Evolutionary conservation across 495 filamentous ascomycete genomes (phyloP), one percentile per base, ranked within the genome.

Genomic region (Aspergillus panamensis): DNA sequence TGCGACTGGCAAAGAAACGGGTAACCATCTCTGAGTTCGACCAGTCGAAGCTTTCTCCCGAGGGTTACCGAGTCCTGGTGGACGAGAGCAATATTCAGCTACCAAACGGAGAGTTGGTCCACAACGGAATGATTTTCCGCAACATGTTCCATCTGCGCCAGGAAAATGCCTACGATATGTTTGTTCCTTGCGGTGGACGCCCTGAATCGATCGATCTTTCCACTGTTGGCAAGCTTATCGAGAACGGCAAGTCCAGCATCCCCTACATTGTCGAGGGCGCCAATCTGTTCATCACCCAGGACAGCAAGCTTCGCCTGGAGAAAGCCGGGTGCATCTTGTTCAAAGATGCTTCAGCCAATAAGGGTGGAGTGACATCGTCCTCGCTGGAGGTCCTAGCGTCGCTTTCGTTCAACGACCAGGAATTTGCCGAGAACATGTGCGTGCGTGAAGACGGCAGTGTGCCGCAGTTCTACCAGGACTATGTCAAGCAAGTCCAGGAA

Each of bases 341-440:
- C 83, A 98, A 98, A 79, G 94, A 98, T 73, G 94, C 94, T 12
- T 96, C 91, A 43, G 92, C 95, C 43, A 98, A 98, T 81, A 98
- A 98, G 80, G 94, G 94, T 65, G 94, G 94, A 69, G 94, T 98
- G 48, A 98, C 94, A 6, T 96, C 90, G n/a, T 97, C 94, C 0
- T 98, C 94, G 6, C 84, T 97, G 45, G 94, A 98, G 65, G 94
- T 98, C 5, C 82, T 98, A 16, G 94, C 94, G 9, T 91, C 92
- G 0, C 82, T 98, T 53, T 92, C 90, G 44, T 97, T 98, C 69
- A 87, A 97, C 69, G 93, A 97, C 60, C 72, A 82, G 51, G 86
- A 85, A 55, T 98, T 98, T 71, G 83, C 85, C 39, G 81, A 91
- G 72, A 84, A 98, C 76, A 97, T 98, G 95, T 98, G 95, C 73